Evolutionary conservation across 805 yeast genomes (phyloP), one percentile per base, ranked within the genome.

Genomic region (Zygotorulaspora sp.): DNA sequence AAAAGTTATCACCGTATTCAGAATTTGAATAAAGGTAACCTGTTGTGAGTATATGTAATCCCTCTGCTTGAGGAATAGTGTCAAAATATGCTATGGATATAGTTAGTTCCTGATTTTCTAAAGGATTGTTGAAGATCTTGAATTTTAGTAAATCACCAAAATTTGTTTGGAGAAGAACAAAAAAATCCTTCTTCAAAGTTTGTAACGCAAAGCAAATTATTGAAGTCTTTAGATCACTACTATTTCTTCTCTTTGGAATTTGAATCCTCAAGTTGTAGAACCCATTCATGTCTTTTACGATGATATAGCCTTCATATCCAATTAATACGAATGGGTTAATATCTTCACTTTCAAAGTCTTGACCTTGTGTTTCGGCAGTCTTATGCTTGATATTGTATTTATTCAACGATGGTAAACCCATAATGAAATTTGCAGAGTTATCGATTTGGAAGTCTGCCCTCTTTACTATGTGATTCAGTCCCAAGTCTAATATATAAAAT

Each of bases 401-500:
- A 9, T 49, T 39, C 25, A 58, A 38, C 31, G 51, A 84, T 0
- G 96, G 96, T 11, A 88, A 66, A 0, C 80, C 66, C n/a, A 86
- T 44, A 5, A 89, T 43, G 38, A 72, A 65, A 44, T 70, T 75
- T 1, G 89, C 65, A 1, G 70, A 41, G 2, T 34, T 23, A 7
- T 52, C 44, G 5, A 59, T 6, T 44, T 55, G 28, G 58, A 70
- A n/a, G 72, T 54, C 61, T 62, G 70, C 47, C 35, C 69, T 70
- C 40, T 71, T 73, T 1, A 83, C 68, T 2, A 89, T 74, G 55
- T 82, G 83, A 53, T 89, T 89, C 32, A 90, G 65, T 1, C 97
- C 96, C 27, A 85, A 70, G 57, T 92, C 97, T 17, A 89, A 63
- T 52, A 86, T 90, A 62, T 90, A 90, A 55, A 75, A 83, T 3